Evolutionary conservation across 345 rosid species (phyloP).

Genomic region (Eutrema yunnanense): DNA sequence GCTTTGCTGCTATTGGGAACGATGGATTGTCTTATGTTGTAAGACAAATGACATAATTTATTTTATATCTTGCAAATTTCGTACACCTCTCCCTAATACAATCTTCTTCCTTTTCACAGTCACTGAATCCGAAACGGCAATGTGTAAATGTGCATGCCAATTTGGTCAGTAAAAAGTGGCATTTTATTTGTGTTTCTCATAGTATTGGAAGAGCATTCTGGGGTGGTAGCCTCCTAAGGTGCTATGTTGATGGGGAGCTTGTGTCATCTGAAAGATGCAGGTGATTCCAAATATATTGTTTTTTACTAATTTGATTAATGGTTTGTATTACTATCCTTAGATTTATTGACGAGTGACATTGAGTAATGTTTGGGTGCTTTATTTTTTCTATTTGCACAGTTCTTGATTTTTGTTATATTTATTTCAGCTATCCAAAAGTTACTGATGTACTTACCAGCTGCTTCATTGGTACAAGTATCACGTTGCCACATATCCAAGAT

Average conservation of each 20-base stretch:
- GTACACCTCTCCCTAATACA: constrained; percentile 9
- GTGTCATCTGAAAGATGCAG: constrained; percentile 98
- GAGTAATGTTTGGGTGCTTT: constrained; percentile 12
- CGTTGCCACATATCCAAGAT: constrained; percentile 52
- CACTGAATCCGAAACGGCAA: constrained; percentile 70
- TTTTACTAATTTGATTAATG: not conserved
- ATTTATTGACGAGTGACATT: not conserved
- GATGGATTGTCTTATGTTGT: constrained; percentile 76
- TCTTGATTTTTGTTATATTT: constrained; percentile 17
- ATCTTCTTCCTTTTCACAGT: constrained; percentile 44
- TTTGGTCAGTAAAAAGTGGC: constrained; percentile 74
- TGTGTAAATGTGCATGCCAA: constrained; percentile 51
- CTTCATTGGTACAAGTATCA: constrained; percentile 62
- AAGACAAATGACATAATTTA: constrained; percentile 12
- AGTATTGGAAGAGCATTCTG: constrained; percentile 93
- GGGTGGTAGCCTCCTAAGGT: constrained; percentile 86
- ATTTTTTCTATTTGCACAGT: not conserved
- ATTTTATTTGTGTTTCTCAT: constrained; percentile 84
- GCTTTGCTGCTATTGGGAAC: constrained; percentile 64
- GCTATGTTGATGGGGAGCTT: constrained; percentile 78
- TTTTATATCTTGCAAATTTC: not conserved
- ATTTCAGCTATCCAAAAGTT: constrained; percentile 80
- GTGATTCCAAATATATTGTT: constrained; percentile 25
- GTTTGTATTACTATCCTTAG: constrained; percentile 17
- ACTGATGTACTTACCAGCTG: constrained; percentile 70